These are phyloP conservation scores for Hirsutella thompsonii DNA, from an alignment of 2,329 filamentous ascomycete genomes.

Conservation along the genomic window DNA sequence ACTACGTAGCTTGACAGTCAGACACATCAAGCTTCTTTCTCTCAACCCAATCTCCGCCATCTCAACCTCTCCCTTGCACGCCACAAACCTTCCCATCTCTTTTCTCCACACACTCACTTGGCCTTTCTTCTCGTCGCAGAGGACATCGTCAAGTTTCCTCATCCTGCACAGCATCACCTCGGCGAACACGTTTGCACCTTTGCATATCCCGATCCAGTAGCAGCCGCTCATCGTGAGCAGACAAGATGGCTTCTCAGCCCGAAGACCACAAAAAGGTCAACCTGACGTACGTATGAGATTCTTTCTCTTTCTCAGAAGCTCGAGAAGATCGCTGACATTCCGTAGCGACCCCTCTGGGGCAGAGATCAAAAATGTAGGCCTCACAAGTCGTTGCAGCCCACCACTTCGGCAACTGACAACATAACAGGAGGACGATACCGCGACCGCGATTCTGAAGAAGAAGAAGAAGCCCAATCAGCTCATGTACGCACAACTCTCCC, in stretches of 20 bases:
- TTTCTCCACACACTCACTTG: constrained; percentile 1
- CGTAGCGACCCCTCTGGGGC: constrained; percentile 77
- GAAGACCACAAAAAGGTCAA: constrained; percentile 69
- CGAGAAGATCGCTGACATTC: constrained; percentile 19
- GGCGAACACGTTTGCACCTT: constrained; percentile 11
- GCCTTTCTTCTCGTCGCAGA: neutral
- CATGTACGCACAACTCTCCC: constrained; percentile 50
- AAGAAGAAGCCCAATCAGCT: constrained; percentile 99
- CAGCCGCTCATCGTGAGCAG: constrained; percentile 15
- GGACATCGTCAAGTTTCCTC: neutral
- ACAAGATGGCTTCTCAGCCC: constrained; percentile 60
- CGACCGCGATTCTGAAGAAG: constrained; percentile 97
- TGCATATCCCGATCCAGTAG: constrained; percentile 8
- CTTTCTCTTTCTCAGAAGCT: neutral
- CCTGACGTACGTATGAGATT: constrained; percentile 49
- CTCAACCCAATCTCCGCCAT: constrained; percentile 11
- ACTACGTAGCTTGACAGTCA: neutral
- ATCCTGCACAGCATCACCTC: neutral
- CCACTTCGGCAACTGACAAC: constrained; percentile 14
- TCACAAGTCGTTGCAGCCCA: constrained; percentile 3
- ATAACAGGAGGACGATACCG: constrained; percentile 68
- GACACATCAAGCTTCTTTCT: neutral
- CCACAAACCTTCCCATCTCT: constrained; percentile 4
- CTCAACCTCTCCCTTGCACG: neutral
- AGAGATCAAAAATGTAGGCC: constrained; percentile 68